These are phyloP conservation scores for Serendipita sp. DNA, from an alignment of 768 basidiomycete species.

Conservation along the genomic window DNA sequence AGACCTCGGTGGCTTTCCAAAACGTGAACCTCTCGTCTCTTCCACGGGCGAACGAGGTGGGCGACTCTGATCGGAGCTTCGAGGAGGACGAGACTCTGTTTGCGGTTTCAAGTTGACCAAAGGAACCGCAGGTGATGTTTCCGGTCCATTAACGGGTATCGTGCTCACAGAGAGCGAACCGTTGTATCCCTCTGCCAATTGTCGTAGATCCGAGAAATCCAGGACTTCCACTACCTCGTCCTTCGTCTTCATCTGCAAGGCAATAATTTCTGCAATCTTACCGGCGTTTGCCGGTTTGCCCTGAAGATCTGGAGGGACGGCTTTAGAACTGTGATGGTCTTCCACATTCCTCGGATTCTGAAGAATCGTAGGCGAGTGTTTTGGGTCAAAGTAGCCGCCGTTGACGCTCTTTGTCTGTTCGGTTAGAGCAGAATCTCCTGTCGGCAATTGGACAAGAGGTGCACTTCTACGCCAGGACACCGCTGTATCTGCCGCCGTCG, in stretches of 20 bases:
- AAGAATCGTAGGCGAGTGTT: not conserved
- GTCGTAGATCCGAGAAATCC: conserved; percentile 63
- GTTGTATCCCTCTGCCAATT: conserved; percentile 35
- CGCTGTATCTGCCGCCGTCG: conserved; percentile 25
- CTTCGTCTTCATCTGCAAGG: conserved; percentile 26
- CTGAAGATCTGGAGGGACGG: conserved; percentile 23
- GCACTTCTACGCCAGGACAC: conserved; percentile 56
- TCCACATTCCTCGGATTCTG: not conserved
- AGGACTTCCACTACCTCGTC: conserved; percentile 63
- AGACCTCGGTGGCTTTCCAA: not conserved
- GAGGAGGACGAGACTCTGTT: not conserved
- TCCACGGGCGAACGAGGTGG: not conserved
- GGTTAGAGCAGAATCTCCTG: not conserved
- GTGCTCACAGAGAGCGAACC: not conserved
- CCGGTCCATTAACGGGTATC: not conserved
- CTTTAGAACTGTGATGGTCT: conserved; percentile 20
- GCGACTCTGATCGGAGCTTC: not conserved
- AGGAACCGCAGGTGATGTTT: conserved; percentile 9
- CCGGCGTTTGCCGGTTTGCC: conserved; percentile 19
- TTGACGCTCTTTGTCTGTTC: not conserved
- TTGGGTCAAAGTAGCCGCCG: not conserved
- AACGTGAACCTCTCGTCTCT: not conserved
- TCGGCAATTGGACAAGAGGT: conserved; percentile 10
- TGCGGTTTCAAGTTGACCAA: not conserved
- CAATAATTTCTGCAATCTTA: conserved; percentile 22